Conservation (phyloP, 371 early-diverging fungal species). For the Rhizopus delemar region DNA sequence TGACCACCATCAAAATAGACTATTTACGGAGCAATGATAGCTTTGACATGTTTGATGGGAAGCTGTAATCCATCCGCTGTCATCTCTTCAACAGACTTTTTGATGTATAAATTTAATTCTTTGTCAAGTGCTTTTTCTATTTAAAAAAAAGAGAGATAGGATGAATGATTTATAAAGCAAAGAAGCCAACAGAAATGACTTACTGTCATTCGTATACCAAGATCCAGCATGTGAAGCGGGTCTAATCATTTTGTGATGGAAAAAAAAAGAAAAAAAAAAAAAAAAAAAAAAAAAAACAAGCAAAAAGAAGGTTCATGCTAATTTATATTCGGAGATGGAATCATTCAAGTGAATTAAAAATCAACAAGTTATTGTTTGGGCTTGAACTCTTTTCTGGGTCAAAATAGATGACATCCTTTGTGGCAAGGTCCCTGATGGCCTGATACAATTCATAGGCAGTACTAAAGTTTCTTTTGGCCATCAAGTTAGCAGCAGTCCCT, state of each 20-base stretch:
- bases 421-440: conserved; percentile 14
- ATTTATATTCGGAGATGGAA: not conserved
- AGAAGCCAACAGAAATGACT: conserved; percentile 1
- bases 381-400: conserved; percentile 10
- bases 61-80: not conserved
- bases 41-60: conserved; percentile 63
- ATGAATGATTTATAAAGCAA: not conserved
- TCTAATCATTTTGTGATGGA: conserved; percentile 34
- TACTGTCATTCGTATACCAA: conserved; percentile 73
- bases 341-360: conserved; percentile 2
- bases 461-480: conserved; percentile 23
- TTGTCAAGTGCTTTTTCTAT: conserved; percentile 30
- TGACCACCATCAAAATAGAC: not conserved
- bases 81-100: conserved; percentile 38
- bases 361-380: conserved; percentile 11
- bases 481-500: conserved; percentile 66
- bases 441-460: conserved; percentile 25
- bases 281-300: not conserved
- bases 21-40: conserved; percentile 86
- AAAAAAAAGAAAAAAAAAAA: conserved; percentile 1
- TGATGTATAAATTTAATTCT: conserved; percentile 59
- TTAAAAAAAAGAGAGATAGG: not conserved
- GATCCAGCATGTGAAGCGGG: conserved; percentile 79
- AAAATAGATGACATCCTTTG: conserved; percentile 21
- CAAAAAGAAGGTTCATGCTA: not conserved